Percentiles rank a stretch among this genome's conserved stretches.
Conservation (phyloP, 2,329 filamentous ascomycete genomes). For the Fusarium sp. region DNA sequence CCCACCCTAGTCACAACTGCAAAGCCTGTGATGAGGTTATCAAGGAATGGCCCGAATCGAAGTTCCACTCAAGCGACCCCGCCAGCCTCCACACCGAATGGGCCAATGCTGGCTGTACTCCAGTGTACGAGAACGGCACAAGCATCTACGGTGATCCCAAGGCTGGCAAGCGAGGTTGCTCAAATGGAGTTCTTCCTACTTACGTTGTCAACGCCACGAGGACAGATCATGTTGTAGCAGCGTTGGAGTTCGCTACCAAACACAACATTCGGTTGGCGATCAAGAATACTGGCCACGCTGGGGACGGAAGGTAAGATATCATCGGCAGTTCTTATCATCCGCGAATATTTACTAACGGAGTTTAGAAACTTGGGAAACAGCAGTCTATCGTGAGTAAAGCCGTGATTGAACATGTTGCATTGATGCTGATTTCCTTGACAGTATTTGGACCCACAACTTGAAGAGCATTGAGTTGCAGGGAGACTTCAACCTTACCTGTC, state of each 20-base stretch:
- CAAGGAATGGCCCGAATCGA: not conserved
- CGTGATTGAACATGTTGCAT: not conserved
- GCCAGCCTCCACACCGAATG: not conserved
- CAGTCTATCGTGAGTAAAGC: not conserved
- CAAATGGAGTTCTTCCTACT: not conserved
- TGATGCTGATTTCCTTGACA: not conserved
- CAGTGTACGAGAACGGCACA: slow-evolving; percentile 1
- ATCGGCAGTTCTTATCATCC: too few relatives aligned
- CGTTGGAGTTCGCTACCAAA: not conserved
- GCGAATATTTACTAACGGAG: too few relatives aligned
- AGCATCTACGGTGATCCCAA: not conserved
- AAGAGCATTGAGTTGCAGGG: not conserved
- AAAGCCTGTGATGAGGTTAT: not conserved
- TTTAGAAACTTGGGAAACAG: not conserved
- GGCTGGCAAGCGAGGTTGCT: not conserved
- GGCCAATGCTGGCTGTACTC: not conserved
- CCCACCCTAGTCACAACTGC: not conserved
- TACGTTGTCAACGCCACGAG: slow-evolving; percentile 1
- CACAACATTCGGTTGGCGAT: not conserved
- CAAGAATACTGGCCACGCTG: not conserved
- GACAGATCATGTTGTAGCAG: not conserved
- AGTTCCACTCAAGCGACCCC: not conserved
- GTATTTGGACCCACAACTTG: not conserved
- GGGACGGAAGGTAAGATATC: not conserved
- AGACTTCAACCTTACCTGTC: not conserved